Conservation (phyloP, 2,329 filamentous ascomycete species). For the Byssoonygena ceratinophila region DNA sequence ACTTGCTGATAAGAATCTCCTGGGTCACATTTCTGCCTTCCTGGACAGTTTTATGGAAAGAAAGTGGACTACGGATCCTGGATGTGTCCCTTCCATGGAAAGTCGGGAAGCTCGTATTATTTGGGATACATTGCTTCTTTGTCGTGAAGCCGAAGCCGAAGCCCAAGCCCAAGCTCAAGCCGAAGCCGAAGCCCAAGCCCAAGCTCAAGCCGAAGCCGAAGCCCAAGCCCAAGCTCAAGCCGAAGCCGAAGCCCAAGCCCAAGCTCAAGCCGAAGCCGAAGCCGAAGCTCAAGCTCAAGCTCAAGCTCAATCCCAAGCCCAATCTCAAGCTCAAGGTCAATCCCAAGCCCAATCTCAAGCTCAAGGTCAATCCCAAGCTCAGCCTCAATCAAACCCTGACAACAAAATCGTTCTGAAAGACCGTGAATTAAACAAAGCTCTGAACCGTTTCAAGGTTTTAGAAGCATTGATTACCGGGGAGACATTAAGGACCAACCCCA, state of each 20-base stretch:
- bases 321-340: no score
- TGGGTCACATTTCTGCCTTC: constrained; percentile 58
- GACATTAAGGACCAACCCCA: constrained; percentile 45
- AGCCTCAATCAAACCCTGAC: constrained; percentile 21
- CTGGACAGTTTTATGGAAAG: constrained; percentile 40
- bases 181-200: no score
- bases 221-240: no score
- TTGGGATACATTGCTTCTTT: constrained; percentile 49
- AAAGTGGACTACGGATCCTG: constrained; percentile 28
- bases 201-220: no score
- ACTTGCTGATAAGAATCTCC: constrained; percentile 47
- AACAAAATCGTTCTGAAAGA: constrained; percentile 34
- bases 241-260: no score
- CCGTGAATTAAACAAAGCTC: constrained; percentile 53
- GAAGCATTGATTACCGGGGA: constrained; percentile 67
- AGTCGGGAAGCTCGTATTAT: constrained; percentile 51
- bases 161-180: no score
- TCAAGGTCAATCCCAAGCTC: no score
- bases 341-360: no score
- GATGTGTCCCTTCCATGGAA: constrained; percentile 32
- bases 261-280: no score
- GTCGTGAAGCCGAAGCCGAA: constrained; percentile 40
- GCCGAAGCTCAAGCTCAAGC: no score
- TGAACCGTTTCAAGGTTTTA: constrained; percentile 62
- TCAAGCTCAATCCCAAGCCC: no score